Evolutionary conservation across 257 asterid genomes (phyloP).

Genomic region (Nicotiana noctiflora): DNA sequence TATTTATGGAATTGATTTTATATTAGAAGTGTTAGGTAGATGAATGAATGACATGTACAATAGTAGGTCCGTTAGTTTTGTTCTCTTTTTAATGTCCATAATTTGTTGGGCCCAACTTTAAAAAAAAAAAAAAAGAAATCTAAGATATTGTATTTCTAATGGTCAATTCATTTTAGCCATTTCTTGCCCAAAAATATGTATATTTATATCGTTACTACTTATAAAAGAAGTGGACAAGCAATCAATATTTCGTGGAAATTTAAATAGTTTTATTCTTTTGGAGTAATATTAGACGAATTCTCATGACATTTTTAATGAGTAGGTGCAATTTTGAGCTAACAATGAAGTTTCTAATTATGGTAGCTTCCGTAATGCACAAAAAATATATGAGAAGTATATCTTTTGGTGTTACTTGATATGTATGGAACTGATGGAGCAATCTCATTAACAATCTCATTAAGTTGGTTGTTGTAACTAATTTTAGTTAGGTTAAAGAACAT

Average conservation of each 20-base stretch:
- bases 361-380: not conserved
- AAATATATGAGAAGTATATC: not conserved
- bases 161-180: not conserved
- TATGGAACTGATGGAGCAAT: too few relatives aligned
- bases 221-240: not conserved
- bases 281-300: not conserved
- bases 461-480: not conserved
- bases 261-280: not conserved
- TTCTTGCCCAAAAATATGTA: not conserved
- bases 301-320: not conserved
- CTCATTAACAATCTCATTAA: not conserved
- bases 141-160: not conserved
- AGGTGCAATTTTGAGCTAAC: not conserved
- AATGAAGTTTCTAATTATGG: not conserved
- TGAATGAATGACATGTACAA: not conserved
- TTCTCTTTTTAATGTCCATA: not conserved
- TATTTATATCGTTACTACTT: not conserved
- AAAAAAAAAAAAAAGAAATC: not conserved
- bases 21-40: not conserved
- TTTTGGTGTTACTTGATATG: not conserved
- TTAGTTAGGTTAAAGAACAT: not conserved
- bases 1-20: not conserved
- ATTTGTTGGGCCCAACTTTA: not conserved
- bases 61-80: not conserved
- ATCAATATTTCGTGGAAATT: not conserved